Evolutionary conservation across 164 flowering plant genomes (phyloP).

Genomic region (Akebia trifoliata): DNA sequence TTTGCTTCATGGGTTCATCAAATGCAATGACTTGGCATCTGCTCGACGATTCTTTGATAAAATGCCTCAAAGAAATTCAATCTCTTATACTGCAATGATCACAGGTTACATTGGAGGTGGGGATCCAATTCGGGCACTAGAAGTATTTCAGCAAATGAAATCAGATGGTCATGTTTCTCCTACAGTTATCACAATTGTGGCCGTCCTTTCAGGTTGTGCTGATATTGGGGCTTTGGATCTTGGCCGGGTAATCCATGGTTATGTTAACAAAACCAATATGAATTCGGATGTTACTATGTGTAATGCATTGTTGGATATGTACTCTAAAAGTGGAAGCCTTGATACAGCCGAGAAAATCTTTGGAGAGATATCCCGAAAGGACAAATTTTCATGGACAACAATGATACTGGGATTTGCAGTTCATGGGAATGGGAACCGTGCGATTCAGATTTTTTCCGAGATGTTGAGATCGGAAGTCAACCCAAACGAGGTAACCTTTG

Average conservation of each 20-base stretch:
- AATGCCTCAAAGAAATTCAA: slow-evolving; percentile 30
- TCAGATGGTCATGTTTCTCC: slow-evolving; percentile 21
- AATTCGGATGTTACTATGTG: slow-evolving; percentile 22
- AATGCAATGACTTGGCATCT: slow-evolving; percentile 26
- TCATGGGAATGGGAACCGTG: slow-evolving; percentile 27
- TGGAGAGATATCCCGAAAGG: slow-evolving; percentile 20
- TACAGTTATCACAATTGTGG: slow-evolving; percentile 24
- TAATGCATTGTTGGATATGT: slow-evolving; percentile 38
- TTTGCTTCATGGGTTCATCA: slow-evolving; percentile 36
- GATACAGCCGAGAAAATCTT: slow-evolving; percentile 21
- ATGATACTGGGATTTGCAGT: slow-evolving; percentile 30
- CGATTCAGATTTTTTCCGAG: slow-evolving; percentile 25
- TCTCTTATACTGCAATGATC: slow-evolving; percentile 49
- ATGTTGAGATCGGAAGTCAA: slow-evolving; percentile 21
- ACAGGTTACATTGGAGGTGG: slow-evolving; percentile 30
- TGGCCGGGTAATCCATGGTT: slow-evolving; percentile 28
- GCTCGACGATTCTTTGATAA: slow-evolving; percentile 30
- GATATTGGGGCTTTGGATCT: slow-evolving; percentile 39
- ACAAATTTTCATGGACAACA: slow-evolving; percentile 35
- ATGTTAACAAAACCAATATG: slow-evolving; percentile 22
- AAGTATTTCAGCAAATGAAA: slow-evolving; percentile 31
- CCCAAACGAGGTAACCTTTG: slow-evolving; percentile 33
- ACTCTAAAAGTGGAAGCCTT: slow-evolving; percentile 32
- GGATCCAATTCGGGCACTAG: slow-evolving; percentile 25
- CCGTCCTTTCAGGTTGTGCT: slow-evolving; percentile 37